A percentile compares a stretch with the other conserved stretches of the same genome.
These are phyloP conservation scores for Paraphaeosphaeria minitans DNA, from an alignment of 2,329 filamentous ascomycete species.

Conservation along the genomic window DNA sequence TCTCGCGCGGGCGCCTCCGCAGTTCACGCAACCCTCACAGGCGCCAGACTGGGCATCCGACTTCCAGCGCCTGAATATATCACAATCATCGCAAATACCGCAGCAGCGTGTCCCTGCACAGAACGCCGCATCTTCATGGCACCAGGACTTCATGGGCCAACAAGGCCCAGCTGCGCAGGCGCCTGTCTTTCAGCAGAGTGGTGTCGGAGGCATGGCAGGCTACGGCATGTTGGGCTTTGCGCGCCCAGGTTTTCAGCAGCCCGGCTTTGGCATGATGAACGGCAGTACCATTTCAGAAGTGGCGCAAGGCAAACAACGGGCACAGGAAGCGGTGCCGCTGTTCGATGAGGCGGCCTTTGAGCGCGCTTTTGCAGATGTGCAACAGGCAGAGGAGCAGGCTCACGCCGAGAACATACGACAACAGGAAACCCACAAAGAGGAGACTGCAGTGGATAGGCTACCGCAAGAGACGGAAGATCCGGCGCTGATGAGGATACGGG, in stretches of 20 bases:
- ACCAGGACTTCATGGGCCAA: slow-evolving; percentile 62
- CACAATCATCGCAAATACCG: slow-evolving; percentile 53
- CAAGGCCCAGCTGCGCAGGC: slow-evolving; percentile 42
- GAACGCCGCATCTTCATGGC: slow-evolving; percentile 56
- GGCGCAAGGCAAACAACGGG: slow-evolving; percentile 42
- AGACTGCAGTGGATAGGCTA: slow-evolving; percentile 11
- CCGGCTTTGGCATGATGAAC: slow-evolving; percentile 25
- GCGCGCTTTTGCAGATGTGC: slow-evolving; percentile 57
- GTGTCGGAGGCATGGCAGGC: slow-evolving; percentile 34
- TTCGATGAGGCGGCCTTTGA: slow-evolving; percentile 64
- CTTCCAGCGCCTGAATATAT: slow-evolving; percentile 55
- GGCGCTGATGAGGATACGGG: slow-evolving; percentile 38
- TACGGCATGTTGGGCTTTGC: slow-evolving; percentile 36
- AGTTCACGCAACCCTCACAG: slow-evolving; percentile 39
- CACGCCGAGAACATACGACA: slow-evolving; percentile 17
- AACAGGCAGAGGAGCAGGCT: slow-evolving; percentile 32
- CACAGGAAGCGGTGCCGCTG: slow-evolving; percentile 44
- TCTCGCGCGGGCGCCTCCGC: slow-evolving; percentile 46
- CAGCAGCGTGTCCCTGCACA: slow-evolving; percentile 49
- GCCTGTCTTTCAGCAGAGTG: slow-evolving; percentile 32
- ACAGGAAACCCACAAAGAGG: slow-evolving; percentile 19
- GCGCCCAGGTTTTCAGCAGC: slow-evolving; percentile 34
- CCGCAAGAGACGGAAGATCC: slow-evolving; percentile 37
- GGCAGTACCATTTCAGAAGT: slow-evolving; percentile 26
- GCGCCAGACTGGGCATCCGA: slow-evolving; percentile 55